Base-by-base conservation (phyloP, 2,329 filamentous ascomycete genomes). In the Xylariales sp. region DNA sequence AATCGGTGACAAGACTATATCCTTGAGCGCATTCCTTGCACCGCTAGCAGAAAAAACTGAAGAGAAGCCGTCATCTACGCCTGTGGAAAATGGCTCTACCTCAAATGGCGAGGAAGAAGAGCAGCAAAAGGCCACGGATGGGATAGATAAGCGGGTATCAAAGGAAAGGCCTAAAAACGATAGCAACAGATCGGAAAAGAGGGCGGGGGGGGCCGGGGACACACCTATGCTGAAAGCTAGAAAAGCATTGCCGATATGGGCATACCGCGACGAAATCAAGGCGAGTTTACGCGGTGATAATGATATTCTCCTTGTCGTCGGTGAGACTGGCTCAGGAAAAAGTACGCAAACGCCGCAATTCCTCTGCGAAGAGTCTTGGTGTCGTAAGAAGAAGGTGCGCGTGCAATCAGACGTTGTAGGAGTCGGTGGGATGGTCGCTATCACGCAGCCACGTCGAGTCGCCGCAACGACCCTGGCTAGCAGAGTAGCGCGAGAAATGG, bases 321-420 rank as follows among this genome's bases (percentile, higher is more conserved):
- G 95, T 82, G 95, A 98, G 79, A 99, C 96, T 0, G 96, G 96
- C 78, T 97, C 93, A 14, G 96, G 96, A 77, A 99, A 99, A 81
- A 97, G 93, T 82, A 99, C 96, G 0, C 96, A 99, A 80, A 90
- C 97, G 0, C 95, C 96, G 0, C 96, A 98, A 76, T 97, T 97
- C 70, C 83, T 99, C 7, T 87, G 91, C 53, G 80, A 83, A 32
- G 92, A 97, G 75, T 81, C 88, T 6, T 98, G 94, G 94, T 97
- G 94, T 78, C 84, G 83, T 62, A 86, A 84, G 43, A 84, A 84
- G 65, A 87, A 80, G 65, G 85, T 89, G 53, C 86, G 82, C 57
- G 72, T 90, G 1, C 68, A 75, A 34, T 74, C 76, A 3, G 76
- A 83, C 59, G 84, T 86, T 1, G 79, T 86, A 1, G 81, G 79